Base-by-base conservation (phyloP, 371 early-diverging fungal genomes). In the Saksenaea oblongispora region DNA sequence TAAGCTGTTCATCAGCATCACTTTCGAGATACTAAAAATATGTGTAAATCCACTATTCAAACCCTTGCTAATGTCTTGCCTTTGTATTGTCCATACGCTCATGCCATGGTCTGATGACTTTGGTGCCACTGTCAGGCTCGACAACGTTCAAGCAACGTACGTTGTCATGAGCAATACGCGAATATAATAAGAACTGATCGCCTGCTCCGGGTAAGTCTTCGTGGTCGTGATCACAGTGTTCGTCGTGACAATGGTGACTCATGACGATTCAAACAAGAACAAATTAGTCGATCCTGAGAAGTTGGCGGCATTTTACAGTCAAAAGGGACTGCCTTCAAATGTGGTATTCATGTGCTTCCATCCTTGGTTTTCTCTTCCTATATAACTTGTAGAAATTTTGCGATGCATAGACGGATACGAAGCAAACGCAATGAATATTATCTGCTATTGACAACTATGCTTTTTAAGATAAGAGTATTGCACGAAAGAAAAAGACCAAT, bases 1-100 rank as follows among this genome's bases (percentile, higher is more conserved):
- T 90, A 31, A 98, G 78, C 71, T 96, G 94, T 54, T 92, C 93
- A 75, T 98, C 98, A 1, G 89, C 86, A 74, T 96, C 96, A 59
- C 93, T 92, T 68, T 91, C 89, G 11, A 95, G 73, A 70, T 74
- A 85, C 90, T 90, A 59, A 22, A 24, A 53, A 15, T 24, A 24
- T 34, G 56, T n/a, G 53, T 24, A 15, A 54, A 24, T 41, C 39
- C 14, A 44, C 15, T 28, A 15, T 47, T 10, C 35, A 14, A 1
- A 13, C 24, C 14, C 22, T 28, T 55, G 13, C 3, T 28, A 37
- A 15, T 34, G 7, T 31, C 36, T 58, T 75, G 86, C 89, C 78
- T 87, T 84, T 47, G 79, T 66, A 35, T 86, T 85, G 65, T 93
- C 91, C 60, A 89, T 69, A 18, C 96, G 83, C 62, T 90, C 83